Conservation (phyloP, 1,139 yeast genomes). For the Ashbya aceris region DNA sequence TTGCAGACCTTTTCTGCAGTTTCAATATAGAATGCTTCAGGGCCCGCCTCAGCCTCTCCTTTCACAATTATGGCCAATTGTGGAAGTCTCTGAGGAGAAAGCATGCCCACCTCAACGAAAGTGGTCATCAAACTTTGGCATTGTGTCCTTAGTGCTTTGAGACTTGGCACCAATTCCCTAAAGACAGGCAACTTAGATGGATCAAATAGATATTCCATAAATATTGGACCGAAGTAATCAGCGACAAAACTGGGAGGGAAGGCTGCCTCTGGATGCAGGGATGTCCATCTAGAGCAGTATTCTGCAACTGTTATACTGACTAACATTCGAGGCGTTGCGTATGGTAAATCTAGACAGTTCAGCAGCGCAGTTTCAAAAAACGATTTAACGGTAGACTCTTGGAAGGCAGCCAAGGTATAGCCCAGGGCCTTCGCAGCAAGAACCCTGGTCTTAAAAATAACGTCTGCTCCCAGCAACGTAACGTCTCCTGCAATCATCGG, state of each 20-base stretch:
- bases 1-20: conserved; percentile 64
- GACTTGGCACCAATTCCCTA: conserved; percentile 79
- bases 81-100: conserved; percentile 70
- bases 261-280: conserved; percentile 10
- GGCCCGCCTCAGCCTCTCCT: conserved; percentile 92
- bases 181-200: conserved; percentile 46
- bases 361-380: conserved; percentile 32
- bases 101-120: conserved; percentile 66
- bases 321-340: conserved; percentile 73
- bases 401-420: conserved; percentile 48
- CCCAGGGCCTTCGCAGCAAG: conserved; percentile 77
- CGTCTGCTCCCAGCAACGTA: conserved; percentile 69
- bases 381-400: conserved; percentile 34
- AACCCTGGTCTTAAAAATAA: conserved; percentile 65
- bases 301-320: conserved; percentile 66
- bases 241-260: conserved; percentile 23
- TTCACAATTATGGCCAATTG: conserved; percentile 81
- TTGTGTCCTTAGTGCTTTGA: conserved; percentile 78
- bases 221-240: conserved; percentile 30
- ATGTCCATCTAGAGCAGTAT: conserved; percentile 40
- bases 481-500: conserved; percentile 91
- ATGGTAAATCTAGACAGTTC: conserved; percentile 36
- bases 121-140: conserved; percentile 75
- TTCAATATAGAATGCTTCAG: conserved; percentile 78
- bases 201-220: conserved; percentile 38